Base-by-base conservation (phyloP, 768 basidiomycete genomes). In the Coprinopsis marcescibilis region DNA sequence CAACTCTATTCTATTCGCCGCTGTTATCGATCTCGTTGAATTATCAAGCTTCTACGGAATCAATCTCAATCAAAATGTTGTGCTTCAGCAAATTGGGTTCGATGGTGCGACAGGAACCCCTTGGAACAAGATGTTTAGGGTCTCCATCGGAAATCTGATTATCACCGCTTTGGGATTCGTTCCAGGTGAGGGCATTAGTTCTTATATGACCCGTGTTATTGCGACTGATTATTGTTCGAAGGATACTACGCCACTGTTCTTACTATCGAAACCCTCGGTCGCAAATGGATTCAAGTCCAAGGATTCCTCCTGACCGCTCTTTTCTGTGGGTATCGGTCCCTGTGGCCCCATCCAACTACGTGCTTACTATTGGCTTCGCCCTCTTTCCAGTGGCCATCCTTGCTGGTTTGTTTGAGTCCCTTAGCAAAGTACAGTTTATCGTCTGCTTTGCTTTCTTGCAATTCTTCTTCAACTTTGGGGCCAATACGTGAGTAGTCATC, bases 391-490 rank as follows among this genome's bases (percentile, higher is more conserved):
- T 85, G 57, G 83, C 60, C 13, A 79, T 89, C 51, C 67, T 89
- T 30, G 86, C 87, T 4, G 83, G 75, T 24, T 73, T 71, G 51
- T 87, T 87, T 66, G 34, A 75, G 41, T 61, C 60, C 0, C 68
- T 89, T 12, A 69, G 73, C 57, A 79, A 71, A 8, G 69, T 70
- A 0, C 66, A 76, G 2, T 88, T 89, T 66, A 76, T 89, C 50
- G 81, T 84, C 48, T 76, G 73, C 65, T 89, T 89, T 58, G 72
- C 85, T 0, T 64, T 89, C 54, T 65, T 87, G 19, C 84, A 85
- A 70, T 85, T 85, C 69, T 85, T 87, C 72, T 87, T 87, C 72
- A 87, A 88, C 66, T 89, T 86, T 55, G 85, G 86, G 15, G 81
- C 83, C 2, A 87, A 86, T 57, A 66, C 78, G 73, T 81, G 57